phyloP scores from a whole-genome alignment of 257 asterid genomes.

The Gardenia jasminoides region DNA sequence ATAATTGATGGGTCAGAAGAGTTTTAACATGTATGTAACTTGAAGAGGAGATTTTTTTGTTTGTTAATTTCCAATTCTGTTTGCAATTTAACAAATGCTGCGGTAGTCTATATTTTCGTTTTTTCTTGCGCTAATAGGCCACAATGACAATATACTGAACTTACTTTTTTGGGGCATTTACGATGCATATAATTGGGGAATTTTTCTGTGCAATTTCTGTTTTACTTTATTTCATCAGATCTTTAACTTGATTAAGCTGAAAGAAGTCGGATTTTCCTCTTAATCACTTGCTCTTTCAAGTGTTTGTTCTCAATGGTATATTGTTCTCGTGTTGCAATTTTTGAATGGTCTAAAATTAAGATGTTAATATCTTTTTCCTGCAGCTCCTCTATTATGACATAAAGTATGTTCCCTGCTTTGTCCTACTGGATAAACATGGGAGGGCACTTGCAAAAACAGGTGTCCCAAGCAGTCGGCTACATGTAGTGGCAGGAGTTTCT shows the following conservation, averaged over 20 bases:
- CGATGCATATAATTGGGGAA: background rate
- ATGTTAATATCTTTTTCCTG: conserved; percentile 12
- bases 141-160: background rate
- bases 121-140: background rate
- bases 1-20: background rate
- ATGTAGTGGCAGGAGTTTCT: conserved; percentile 76
- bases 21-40: background rate
- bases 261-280: too few relatives aligned
- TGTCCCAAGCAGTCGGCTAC: conserved; percentile 65
- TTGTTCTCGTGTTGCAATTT: background rate
- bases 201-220: background rate
- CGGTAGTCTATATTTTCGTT: background rate
- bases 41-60: background rate
- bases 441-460: conserved; percentile 79
- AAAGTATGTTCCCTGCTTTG: conserved; percentile 88
- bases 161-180: background rate
- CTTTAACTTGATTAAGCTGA: background rate
- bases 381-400: conserved; percentile 86
- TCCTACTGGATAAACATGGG: conserved; percentile 68
- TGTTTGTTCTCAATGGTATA: background rate
- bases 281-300: background rate
- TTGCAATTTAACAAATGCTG: background rate
- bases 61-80: background rate
- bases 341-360: background rate
- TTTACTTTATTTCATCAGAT: background rate